Evolutionary conservation across 768 basidiomycete species (phyloP).

Genomic region (Hypholoma sublateritium): DNA sequence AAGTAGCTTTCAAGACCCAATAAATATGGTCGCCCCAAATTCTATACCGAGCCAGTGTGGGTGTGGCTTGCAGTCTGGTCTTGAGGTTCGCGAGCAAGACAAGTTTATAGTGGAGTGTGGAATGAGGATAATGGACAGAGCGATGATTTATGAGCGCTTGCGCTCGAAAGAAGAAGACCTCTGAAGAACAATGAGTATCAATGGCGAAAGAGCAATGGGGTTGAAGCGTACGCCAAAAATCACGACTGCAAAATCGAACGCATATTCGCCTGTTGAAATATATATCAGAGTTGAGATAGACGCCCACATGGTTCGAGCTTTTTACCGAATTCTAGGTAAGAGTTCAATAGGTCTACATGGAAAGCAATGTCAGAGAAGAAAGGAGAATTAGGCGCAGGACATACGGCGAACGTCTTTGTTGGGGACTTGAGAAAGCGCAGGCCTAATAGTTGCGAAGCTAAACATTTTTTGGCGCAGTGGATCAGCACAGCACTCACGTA

Average conservation of each 20-base stretch:
- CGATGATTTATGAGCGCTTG: background rate
- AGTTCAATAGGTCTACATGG: constrained; percentile 60
- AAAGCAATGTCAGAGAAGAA: background rate
- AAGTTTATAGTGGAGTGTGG: background rate
- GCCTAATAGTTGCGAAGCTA: constrained; percentile 42
- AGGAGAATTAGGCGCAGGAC: constrained; percentile 28
- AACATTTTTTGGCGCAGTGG: background rate
- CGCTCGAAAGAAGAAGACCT: constrained; percentile 12
- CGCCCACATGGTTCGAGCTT: background rate
- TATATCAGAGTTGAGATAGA: background rate
- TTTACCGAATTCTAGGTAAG: constrained; percentile 81
- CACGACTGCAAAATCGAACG: constrained; percentile 85
- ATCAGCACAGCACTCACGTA: constrained; percentile 54
- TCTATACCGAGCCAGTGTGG: too few species aligned
- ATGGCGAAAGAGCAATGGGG: background rate
- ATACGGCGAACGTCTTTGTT: constrained; percentile 89
- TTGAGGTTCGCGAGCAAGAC: background rate
- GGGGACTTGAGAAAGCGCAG: constrained; percentile 70
- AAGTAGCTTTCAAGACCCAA: constrained; percentile 8
- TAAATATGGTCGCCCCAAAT: background rate
- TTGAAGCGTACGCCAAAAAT: constrained; percentile 66
- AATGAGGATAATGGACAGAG: too few species aligned
- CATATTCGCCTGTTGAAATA: constrained; percentile 67
- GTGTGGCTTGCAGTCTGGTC: background rate
- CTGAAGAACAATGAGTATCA: constrained; percentile 1